These are phyloP conservation scores for Leccinum sublutescens DNA, from an alignment of 768 basidiomycete genomes.

Conservation along the genomic window DNA sequence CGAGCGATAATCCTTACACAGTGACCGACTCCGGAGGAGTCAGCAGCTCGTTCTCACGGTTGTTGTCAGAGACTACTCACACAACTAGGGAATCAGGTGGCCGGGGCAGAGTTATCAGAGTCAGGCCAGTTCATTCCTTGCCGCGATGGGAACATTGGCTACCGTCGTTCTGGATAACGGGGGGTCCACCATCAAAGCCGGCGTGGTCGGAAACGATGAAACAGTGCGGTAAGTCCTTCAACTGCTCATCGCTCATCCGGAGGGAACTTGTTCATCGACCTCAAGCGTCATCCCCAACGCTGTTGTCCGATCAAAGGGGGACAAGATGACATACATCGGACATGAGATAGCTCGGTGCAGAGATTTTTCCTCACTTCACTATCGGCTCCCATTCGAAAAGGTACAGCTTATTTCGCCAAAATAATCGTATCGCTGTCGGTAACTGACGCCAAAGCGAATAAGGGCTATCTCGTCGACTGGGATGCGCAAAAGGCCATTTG, in stretches of 20 bases:
- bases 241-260: not conserved
- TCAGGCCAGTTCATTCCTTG: not conserved
- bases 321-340: conserved; percentile 79
- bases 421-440: not conserved
- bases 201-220: conserved; percentile 41
- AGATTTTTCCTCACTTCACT: conserved; percentile 80
- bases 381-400: conserved; percentile 86
- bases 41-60: conserved; percentile 10
- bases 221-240: conserved; percentile 23
- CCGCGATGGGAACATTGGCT: conserved; percentile 17
- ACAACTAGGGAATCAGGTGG: not conserved
- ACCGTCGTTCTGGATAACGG: conserved; percentile 87
- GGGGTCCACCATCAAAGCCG: conserved; percentile 77
- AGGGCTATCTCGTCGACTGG: conserved; percentile 96
- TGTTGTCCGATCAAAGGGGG: conserved; percentile 80
- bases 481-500: conserved; percentile 93
- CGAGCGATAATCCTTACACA: not conserved
- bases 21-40: not conserved
- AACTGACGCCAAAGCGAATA: conserved; percentile 23
- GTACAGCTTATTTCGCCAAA: conserved; percentile 36
- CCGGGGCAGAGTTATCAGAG: not conserved
- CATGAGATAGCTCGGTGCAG: conserved; percentile 77
- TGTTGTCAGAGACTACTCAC: not conserved
- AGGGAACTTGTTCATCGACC: conserved; percentile 1
- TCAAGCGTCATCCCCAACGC: conserved; percentile 75